Base-by-base conservation (phyloP, 2,329 filamentous ascomycete genomes). In the Ophiostoma himal-ulmi region DNA sequence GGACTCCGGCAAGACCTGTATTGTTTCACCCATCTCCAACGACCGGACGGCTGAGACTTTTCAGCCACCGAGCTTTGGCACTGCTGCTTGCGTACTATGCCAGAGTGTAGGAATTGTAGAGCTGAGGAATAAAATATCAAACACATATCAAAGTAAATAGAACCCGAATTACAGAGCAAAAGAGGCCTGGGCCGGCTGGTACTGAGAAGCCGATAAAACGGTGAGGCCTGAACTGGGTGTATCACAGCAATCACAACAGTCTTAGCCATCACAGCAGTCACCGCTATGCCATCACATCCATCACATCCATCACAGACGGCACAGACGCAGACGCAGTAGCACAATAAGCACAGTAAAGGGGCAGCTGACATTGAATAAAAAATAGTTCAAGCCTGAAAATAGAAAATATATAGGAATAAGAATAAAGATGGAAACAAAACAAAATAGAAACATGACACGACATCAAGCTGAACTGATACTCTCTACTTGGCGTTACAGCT, bases 151-250 rank as follows among this genome's bases (percentile, higher is more conserved):
- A 34, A 11, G 36, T 30, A 44, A 44, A 44, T 14, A 44, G 7
- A 44, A 44, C 5, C 1, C 2, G n/a, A 54, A 22, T 34, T 62
- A n/a, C 1, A 26, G n/a, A 26, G 11, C 13, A 22, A 7, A 14
- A 36, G 26, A 62, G 57, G 57, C 57, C 17, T 13, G 26, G 57
- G 57, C 57, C 57, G 57, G 57, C 26, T 17, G 57, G 17, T 4
- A 62, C 5, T 30, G 57, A 17, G 14, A 62, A 62, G 57, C 57
- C 57, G 26, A 62, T 62, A 36, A 62, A 62, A 62, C 57, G 57
- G 57, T 62, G 26, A 62, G 57, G 57, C 57, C 57, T 26, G 17
- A 57, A 26, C 3, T 30, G 10, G 5, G 11, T 17, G 26, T 13
- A 62, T 62, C 57, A 62, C 57, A 57, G n/a, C 22, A 54, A 54